Conservation (phyloP, 495 filamentous ascomycete species). For the Penicillium alfredii region DNA sequence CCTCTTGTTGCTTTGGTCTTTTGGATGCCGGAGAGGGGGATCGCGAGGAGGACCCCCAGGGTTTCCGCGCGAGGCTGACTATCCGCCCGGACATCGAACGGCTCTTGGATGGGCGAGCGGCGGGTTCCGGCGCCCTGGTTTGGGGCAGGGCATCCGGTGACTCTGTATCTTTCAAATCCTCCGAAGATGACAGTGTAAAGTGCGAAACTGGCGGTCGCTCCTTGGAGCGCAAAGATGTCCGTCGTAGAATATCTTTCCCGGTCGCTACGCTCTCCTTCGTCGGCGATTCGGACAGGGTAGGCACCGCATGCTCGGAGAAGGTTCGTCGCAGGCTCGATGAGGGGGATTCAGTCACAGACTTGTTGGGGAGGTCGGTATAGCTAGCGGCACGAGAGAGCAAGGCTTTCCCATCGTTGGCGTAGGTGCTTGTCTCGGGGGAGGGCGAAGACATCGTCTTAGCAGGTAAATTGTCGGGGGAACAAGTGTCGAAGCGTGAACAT, state of each 20-base stretch:
- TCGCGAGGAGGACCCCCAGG: constrained; percentile 61
- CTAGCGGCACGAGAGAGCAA: constrained; percentile 36
- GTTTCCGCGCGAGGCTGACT: constrained; percentile 58
- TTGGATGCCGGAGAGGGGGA: constrained; percentile 54
- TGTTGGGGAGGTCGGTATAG: constrained; percentile 37
- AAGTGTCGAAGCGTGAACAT: constrained; percentile 22
- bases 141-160: constrained; percentile 19
- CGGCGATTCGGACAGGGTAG: constrained; percentile 29
- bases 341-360: constrained; percentile 15
- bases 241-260: constrained; percentile 42
- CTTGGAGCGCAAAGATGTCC: constrained; percentile 39
- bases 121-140: constrained; percentile 35
- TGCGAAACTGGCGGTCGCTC: constrained; percentile 33
- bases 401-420: constrained; percentile 19
- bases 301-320: constrained; percentile 39
- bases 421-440: constrained; percentile 19
- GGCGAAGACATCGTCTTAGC: constrained; percentile 32
- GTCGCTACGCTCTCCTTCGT: constrained; percentile 42
- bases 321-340: constrained; percentile 36
- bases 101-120: constrained; percentile 38
- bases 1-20: constrained; percentile 34
- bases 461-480: constrained; percentile 8
- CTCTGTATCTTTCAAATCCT: constrained; percentile 30
- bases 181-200: constrained; percentile 32
- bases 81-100: constrained; percentile 58